Evolutionary conservation across 2,329 filamentous ascomycete genomes (phyloP), one percentile per base, ranked within the genome.

Genomic region (Calonectria pseudoturangicola): DNA sequence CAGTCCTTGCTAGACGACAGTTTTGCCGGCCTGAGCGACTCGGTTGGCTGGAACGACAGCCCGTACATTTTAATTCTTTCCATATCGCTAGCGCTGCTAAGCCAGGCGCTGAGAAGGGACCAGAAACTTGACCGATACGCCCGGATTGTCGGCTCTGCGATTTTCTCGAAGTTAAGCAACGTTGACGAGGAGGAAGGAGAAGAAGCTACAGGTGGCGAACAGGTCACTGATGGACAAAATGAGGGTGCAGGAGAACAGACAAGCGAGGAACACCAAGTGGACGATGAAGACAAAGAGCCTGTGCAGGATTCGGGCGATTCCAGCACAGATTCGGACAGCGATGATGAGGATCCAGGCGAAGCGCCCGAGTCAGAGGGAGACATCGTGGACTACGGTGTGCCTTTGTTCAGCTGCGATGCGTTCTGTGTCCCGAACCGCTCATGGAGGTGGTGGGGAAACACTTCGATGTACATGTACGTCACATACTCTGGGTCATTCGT

Each of bases 21-120:
- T 15, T 70, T 81, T 4, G 68, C 70, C 0, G 78, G 68, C 0
- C 54, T 81, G 3, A 66, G 45, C 10, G 78, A 81, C 45, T 74
- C 69, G 5, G 76, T 79, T 0, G 75, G 74, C 1, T 81, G 79
- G 79, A 81, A 81, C 27, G 77, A 81, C 39, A 21, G 36, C 3
- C 10, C 54, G n/a, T 51, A 66, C 1, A 75, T 48, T 47, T 81
- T 33, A 41, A 67, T 13, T 72, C 72, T 80, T 3, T 72, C 74
- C 1, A 62, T 68, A 12, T 72, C 77, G 1, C 69, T 81, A 1
- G 62, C 41, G 1, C 68, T 79, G 15, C 64, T 81, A 18, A 68
- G 75, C 25, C 67, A 71, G 5, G 63, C 70, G 2, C 15, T 75
- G 7, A 68, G 64, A 7, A 66, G 74, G 0, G 71, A 72, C 0